A percentile compares a stretch with the other conserved stretches of the same genome.
phyloP scores from a whole-genome alignment of 208 protist genomes.

The Leishmania tropica region DNA sequence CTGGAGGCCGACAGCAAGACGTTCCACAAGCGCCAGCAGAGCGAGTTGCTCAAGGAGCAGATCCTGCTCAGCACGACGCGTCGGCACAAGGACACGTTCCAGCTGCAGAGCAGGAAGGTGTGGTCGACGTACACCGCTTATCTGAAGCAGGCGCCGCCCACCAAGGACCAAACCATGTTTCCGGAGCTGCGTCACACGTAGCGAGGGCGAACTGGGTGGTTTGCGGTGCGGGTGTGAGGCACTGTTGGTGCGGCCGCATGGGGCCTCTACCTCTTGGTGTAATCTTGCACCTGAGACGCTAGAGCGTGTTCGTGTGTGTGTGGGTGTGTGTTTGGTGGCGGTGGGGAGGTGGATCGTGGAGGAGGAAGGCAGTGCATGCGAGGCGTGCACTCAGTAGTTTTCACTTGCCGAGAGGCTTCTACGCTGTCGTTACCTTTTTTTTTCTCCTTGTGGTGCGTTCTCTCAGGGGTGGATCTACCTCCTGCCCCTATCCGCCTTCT shows the following conservation, averaged over 20 bases:
- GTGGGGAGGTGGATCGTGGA: not conserved
- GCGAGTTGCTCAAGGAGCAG: conserved; percentile 70
- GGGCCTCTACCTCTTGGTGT: not conserved
- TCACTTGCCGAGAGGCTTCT: not conserved
- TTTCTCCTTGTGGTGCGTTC: not conserved
- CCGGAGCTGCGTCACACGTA: conserved; percentile 43
- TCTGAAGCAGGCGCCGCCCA: conserved; percentile 59
- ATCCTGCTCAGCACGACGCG: conserved; percentile 75
- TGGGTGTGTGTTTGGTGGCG: not conserved
- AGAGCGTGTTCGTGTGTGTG: not conserved
- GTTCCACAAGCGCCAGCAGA: conserved; percentile 73
- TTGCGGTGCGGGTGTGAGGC: not conserved
- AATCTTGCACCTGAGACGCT: not conserved
- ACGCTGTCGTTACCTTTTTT: not conserved
- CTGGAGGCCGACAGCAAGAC: conserved; percentile 68
- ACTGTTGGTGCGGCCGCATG: not conserved
- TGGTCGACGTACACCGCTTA: conserved; percentile 78
- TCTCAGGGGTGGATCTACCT: not conserved
- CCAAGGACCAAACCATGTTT: conserved; percentile 73
- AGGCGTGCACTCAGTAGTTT: not conserved
- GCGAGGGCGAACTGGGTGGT: not conserved
- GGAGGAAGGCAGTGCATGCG: not conserved
- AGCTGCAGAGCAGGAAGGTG: conserved; percentile 57
- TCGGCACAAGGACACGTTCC: conserved; percentile 57
- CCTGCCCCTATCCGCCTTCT: not conserved